These are phyloP conservation scores for Pyrenopolyporus hunteri DNA, from an alignment of 495 filamentous ascomycete genomes.

Conservation along the genomic window DNA sequence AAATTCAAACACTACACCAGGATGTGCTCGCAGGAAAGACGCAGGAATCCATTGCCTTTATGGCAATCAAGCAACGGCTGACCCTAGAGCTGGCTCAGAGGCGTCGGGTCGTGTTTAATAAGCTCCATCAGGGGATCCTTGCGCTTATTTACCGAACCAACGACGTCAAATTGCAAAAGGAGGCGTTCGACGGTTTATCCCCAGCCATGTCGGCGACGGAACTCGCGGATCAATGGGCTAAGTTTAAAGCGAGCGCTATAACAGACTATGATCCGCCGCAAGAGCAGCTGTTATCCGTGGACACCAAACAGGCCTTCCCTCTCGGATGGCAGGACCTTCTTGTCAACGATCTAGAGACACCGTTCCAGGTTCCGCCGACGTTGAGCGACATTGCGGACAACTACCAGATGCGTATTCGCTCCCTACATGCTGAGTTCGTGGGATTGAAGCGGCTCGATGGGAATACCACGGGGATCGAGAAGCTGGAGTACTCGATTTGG, in stretches of 20 bases:
- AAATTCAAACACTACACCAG: too few relatives aligned
- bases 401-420: background rate
- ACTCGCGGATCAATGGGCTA: background rate
- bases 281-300: background rate
- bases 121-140: background rate
- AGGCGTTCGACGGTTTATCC: background rate
- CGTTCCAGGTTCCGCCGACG: background rate
- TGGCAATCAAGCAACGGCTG: background rate
- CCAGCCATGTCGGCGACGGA: background rate
- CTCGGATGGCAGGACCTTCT: background rate
- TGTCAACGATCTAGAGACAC: background rate
- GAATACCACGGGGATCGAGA: background rate
- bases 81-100: background rate
- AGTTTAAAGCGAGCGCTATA: background rate
- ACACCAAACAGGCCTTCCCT: background rate
- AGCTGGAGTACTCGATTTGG: background rate
- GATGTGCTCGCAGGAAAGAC: too few relatives aligned
- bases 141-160: background rate
- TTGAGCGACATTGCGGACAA: background rate
- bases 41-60: background rate
- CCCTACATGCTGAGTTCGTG: background rate
- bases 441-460: background rate
- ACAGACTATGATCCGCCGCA: background rate
- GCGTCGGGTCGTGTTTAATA: background rate
- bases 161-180: background rate